Percentiles rank a stretch among this genome's conserved stretches.
Evolutionary conservation across 257 asterid species (phyloP).

Genomic region (Ligustrum vulgare): DNA sequence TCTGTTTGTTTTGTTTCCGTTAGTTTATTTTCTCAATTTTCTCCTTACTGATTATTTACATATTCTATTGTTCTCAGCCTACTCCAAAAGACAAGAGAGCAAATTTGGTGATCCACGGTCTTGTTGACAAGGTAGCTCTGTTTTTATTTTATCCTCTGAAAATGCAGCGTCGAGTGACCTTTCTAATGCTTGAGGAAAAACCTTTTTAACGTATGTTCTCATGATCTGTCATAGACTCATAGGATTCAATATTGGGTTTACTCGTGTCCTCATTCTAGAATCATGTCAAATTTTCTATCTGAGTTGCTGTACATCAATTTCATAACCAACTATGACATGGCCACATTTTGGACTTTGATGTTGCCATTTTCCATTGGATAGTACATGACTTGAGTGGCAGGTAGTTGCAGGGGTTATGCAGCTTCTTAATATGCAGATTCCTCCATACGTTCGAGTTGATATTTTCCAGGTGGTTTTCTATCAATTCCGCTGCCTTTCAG

Average conservation of each 20-base stretch:
- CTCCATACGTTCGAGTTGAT: slow-evolving; percentile 83
- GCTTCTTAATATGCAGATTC: slow-evolving; percentile 61
- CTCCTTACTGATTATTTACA: not conserved
- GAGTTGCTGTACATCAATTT: not conserved
- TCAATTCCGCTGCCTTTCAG: not conserved
- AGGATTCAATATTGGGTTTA: slow-evolving; percentile 2
- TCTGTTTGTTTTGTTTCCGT: not conserved
- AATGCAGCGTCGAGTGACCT: not conserved
- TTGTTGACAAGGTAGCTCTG: slow-evolving; percentile 71
- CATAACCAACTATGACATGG: not conserved
- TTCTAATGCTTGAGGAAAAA: not conserved
- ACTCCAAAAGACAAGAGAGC: slow-evolving; percentile 98
- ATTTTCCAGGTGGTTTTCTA: slow-evolving; percentile 66
- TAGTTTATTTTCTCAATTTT: not conserved
- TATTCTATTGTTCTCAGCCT: slow-evolving; percentile 10
- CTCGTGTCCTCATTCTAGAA: not conserved
- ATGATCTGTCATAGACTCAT: slow-evolving; percentile 23
- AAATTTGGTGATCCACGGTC: slow-evolving; percentile 80
- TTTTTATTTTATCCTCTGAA: slow-evolving; percentile 4
- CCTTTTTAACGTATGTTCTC: slow-evolving; percentile 12
- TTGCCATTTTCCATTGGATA: not conserved
- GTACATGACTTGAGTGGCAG: slow-evolving; percentile 36
- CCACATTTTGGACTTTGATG: not conserved
- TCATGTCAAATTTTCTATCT: not conserved
- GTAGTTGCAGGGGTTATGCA: slow-evolving; percentile 80